These are phyloP conservation scores for Fomitopsis pinicola DNA, from an alignment of 1,284 basidiomycete genomes.

Conservation along the genomic window DNA sequence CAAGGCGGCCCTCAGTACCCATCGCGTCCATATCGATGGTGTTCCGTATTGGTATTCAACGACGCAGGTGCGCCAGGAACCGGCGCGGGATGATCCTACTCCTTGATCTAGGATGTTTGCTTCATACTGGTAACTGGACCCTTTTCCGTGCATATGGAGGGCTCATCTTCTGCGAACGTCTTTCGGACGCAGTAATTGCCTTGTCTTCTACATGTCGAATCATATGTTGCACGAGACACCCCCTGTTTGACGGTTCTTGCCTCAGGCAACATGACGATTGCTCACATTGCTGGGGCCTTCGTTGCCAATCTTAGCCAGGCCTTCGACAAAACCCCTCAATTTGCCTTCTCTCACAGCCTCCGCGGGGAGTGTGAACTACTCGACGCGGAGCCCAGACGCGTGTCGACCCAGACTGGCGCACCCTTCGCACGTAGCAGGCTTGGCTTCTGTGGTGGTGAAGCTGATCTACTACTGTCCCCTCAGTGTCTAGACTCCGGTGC, in stretches of 20 bases:
- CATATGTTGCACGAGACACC: not conserved
- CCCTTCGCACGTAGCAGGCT: not conserved
- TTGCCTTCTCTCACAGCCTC: not conserved
- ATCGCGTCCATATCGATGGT: not conserved
- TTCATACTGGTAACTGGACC: not conserved
- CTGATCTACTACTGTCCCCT: not conserved
- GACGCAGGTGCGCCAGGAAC: no score
- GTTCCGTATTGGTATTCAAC: not conserved
- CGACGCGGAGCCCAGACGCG: not conserved
- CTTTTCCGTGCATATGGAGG: not conserved
- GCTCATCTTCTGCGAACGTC: no score
- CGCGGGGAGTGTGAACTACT: not conserved
- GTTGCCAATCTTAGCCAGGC: not conserved
- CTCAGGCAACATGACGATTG: not conserved
- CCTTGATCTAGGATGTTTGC: not conserved
- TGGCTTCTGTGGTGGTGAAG: not conserved
- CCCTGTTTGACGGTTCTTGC: not conserved
- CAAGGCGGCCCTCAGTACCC: not conserved
- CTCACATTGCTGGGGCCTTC: not conserved
- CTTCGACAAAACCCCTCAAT: not conserved
- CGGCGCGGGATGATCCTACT: not conserved
- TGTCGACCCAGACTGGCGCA: not conserved
- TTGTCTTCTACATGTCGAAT: no score
- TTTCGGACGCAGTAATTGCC: no score
- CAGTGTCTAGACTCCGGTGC: not conserved